Evolutionary conservation across 2,329 filamentous ascomycete genomes (phyloP), one percentile per base, ranked within the genome.

Genomic region (Hyphodiscus sp.): DNA sequence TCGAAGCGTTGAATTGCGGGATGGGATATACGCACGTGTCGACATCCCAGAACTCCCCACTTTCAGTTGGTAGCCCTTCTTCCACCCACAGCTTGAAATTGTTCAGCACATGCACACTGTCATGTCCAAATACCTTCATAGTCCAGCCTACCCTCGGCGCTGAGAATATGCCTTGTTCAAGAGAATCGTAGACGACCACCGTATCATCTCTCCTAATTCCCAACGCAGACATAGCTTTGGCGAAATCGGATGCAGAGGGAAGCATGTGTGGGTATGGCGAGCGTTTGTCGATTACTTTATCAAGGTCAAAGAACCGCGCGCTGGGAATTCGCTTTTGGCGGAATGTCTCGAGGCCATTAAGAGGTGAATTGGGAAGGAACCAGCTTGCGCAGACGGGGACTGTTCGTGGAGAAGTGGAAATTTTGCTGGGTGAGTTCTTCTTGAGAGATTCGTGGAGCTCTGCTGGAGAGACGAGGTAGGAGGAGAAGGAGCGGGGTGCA

Each of bases 181-280:
- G 86, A 26, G 84, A 86, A 69, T 99, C 94, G 68, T 99, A 99
- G 5, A 99, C 89, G 0, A 99, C 94, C 3, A 99, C 82, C 38
- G 84, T 87, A 61, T 99, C 94, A 61, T 96, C 89, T 58, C 83
- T 82, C 52, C 84, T 82, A 61, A 99, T 94, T 8, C 94, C 94
- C 47, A 99, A 74, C 60, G 87, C 82, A 63, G 87, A 86, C 91
- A 99, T 95, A 43, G 91, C 89, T 51, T 85, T 81, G 45, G 89
- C 88, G 67, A 99, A 97, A 49, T 82, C 79, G 65, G 88, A 83
- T 41, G 88, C 78, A 8, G 80, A 85, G 2, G 94, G 94, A 2
- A 99, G 82, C 94, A 99, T 99, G 70, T 99, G 94, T 8, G 94
- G 92, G 69, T 96, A 97, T 1, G 89, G 87, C 52, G 87, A 95